A percentile compares a stretch with the other conserved stretches of the same genome.
These are phyloP conservation scores for Plectosphaerella cucumerina DNA, from an alignment of 2,329 filamentous ascomycete genomes.

Conservation along the genomic window DNA sequence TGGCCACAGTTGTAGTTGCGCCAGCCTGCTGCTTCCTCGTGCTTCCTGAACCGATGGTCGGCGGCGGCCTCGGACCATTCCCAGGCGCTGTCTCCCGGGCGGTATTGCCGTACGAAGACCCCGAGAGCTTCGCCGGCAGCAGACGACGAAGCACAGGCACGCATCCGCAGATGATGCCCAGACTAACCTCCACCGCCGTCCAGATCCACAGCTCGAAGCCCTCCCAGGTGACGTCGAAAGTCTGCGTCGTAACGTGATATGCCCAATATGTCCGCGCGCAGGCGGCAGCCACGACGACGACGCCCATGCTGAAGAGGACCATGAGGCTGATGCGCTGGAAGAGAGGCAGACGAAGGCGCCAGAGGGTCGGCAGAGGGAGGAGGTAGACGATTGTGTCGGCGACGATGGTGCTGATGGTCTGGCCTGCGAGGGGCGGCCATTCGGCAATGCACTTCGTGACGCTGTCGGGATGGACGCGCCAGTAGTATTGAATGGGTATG, in stretches of 20 bases:
- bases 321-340: slow-evolving; percentile 29
- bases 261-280: slow-evolving; percentile 32
- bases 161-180: slow-evolving; percentile 36
- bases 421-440: slow-evolving; percentile 18
- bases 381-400: slow-evolving; percentile 31
- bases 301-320: slow-evolving; percentile 30
- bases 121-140: neutral
- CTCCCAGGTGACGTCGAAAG: slow-evolving; percentile 36
- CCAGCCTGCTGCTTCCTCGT: neutral
- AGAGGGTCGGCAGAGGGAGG: slow-evolving; percentile 30
- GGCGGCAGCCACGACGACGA: slow-evolving; percentile 30
- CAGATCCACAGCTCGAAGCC: slow-evolving; percentile 36
- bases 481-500: slow-evolving; percentile 22
- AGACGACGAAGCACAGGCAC: slow-evolving; percentile 27
- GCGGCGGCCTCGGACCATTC: neutral
- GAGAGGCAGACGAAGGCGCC: slow-evolving; percentile 23
- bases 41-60: neutral
- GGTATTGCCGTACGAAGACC: neutral
- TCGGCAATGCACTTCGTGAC: slow-evolving; percentile 23
- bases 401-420: slow-evolving; percentile 25
- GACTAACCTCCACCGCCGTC: slow-evolving; percentile 35
- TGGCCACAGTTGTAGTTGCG: neutral
- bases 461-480: slow-evolving; percentile 14
- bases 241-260: slow-evolving; percentile 21
- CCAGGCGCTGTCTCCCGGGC: neutral